A percentile compares a stretch with the other conserved stretches of the same genome.
Evolutionary conservation across 495 filamentous ascomycete species (phyloP).

Genomic region (Penicillium egyptiacum): DNA sequence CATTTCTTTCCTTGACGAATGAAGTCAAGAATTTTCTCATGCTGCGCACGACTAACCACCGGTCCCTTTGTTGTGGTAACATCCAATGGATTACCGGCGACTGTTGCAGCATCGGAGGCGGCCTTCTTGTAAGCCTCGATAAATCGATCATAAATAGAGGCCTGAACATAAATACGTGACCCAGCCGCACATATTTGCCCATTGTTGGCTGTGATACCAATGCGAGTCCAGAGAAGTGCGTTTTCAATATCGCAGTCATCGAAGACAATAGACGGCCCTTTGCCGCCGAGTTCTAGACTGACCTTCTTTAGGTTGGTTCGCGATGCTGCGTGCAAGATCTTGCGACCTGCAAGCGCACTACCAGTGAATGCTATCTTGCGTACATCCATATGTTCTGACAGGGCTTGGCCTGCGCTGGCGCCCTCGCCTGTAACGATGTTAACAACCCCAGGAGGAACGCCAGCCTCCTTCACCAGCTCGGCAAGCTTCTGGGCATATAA

Average conservation of each 20-base stretch:
- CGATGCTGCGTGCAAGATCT: constrained; percentile 35
- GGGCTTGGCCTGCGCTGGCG: constrained; percentile 71
- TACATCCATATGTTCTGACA: constrained; percentile 70
- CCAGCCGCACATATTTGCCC: constrained; percentile 57
- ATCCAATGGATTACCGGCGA: constrained; percentile 77
- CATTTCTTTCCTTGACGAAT: constrained; percentile 72
- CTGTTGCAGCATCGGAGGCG: constrained; percentile 5
- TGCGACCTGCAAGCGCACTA: constrained; percentile 21
- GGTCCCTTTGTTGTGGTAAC: constrained; percentile 75
- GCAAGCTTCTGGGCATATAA: constrained; percentile 85
- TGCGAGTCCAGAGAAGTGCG: constrained; percentile 38
- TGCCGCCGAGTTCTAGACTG: constrained; percentile 48
- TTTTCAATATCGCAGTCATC: constrained; percentile 46
- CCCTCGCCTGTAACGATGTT: constrained; percentile 85
- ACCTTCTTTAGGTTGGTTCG: constrained; percentile 52
- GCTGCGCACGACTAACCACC: constrained; percentile 76
- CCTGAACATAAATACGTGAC: constrained; percentile 55
- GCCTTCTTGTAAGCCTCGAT: constrained; percentile 27
- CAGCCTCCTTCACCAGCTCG: constrained; percentile 77
- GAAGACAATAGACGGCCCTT: constrained; percentile 46
- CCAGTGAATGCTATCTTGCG: constrained; percentile 66
- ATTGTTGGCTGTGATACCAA: constrained; percentile 49
- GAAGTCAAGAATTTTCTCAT: constrained; percentile 78
- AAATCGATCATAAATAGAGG: constrained; percentile 55
- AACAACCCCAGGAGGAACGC: constrained; percentile 83